Evolutionary conservation across 768 basidiomycete genomes (phyloP), one percentile per base, ranked within the genome.

Genomic region (Sistotremastrum suecicum): DNA sequence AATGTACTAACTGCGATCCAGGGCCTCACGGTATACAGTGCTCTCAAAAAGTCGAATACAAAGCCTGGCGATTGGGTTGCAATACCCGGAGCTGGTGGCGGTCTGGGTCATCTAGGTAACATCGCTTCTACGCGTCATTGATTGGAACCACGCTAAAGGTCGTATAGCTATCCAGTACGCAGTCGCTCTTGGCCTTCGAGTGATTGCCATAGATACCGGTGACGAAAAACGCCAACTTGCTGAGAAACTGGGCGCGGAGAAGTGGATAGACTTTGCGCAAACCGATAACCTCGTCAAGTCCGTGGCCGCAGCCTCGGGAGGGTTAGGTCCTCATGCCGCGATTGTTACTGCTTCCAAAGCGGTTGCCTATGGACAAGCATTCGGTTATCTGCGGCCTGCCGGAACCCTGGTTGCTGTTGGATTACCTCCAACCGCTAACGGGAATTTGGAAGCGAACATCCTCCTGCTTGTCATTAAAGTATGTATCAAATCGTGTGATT

Each of bases 151-250:
- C 3, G 29, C 40, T 38, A 38, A 38, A 10, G 2, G 2, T 10
- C 37, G 3, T 20, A 5, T 12, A 63, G 69, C 70, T 1, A 58
- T 69, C 29, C 72, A 75, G 49, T 73, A 73, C 47, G 71, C 71
- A 6, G 47, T 54, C 6, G 52, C 56, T 8, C 64, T 68, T 56
- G 69, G 70, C 32, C 51, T 71, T 38, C 60, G 66, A 2, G 66
- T 71, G 30, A 59, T 75, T 43, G 73, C 68, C 9, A 65, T 75
- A 53, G 74, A 75, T 48, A 66, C 58, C 3, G 69, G 72, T 20
- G 65, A 55, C 7, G 64, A 60, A 31, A 72, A 72, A 55, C 54
- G 58, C 30, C 49, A 60, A 9, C 50, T 69, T 30, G 64, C 63
- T 51, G 49, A 58, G 44, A 20, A 53, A 10, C 62, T 71, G 44